A percentile compares a stretch with the other conserved stretches of the same genome.
Conservation (phyloP, 169 alveolate genomes). For the Plasmodium vinckei region DNA sequence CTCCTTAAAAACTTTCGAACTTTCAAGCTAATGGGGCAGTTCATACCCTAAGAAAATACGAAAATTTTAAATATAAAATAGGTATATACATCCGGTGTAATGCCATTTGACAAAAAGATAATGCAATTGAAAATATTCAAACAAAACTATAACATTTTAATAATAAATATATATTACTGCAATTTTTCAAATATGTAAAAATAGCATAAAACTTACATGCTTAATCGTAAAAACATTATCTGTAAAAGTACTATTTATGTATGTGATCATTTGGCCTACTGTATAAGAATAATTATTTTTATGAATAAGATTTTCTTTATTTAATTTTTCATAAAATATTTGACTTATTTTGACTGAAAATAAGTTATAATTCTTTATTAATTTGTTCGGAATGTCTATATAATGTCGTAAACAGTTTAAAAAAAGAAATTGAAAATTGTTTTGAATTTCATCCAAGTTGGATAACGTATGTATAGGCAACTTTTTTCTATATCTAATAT, state of each 20-base stretch:
- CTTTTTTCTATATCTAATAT: neutral
- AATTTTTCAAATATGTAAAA: neutral
- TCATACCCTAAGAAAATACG: slow-evolving; percentile 34
- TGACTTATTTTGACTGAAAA: slow-evolving; percentile 32
- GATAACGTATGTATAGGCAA: slow-evolving; percentile 17
- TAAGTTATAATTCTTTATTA: slow-evolving; percentile 17
- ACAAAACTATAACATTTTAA: neutral
- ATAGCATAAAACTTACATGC: slow-evolving; percentile 25
- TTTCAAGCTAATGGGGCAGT: slow-evolving; percentile 2
- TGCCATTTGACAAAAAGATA: neutral
- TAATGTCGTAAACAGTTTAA: slow-evolving; percentile 47
- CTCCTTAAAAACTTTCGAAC: slow-evolving; percentile 17
- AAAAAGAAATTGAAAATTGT: slow-evolving; percentile 39
- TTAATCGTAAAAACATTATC: slow-evolving; percentile 30
- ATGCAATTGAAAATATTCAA: neutral
- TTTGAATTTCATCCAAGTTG: slow-evolving; percentile 21
- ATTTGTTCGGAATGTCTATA: slow-evolving; percentile 33
- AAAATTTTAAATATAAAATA: slow-evolving; percentile 5
- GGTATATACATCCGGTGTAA: no score
- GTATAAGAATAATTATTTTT: slow-evolving; percentile 8
- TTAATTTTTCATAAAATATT: slow-evolving; percentile 17
- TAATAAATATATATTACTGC: neutral
- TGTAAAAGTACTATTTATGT: slow-evolving; percentile 14
- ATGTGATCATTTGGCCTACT: slow-evolving; percentile 24
- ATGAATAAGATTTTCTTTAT: slow-evolving; percentile 16